These are phyloP conservation scores for Magnusiomyces paraingens DNA, from an alignment of 1,139 yeast species.

Conservation along the genomic window DNA sequence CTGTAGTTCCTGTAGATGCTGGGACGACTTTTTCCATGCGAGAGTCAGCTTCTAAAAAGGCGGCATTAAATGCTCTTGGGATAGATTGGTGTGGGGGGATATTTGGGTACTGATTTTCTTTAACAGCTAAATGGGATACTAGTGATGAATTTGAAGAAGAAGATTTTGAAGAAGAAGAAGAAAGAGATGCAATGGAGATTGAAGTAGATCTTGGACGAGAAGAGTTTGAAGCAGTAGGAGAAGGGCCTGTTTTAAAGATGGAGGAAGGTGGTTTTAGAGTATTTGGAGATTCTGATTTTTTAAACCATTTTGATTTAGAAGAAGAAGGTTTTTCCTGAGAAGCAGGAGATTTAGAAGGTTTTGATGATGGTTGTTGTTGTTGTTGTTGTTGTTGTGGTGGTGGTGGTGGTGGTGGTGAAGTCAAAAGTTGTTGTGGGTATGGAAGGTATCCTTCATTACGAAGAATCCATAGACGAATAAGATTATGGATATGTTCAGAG, in stretches of 20 bases:
- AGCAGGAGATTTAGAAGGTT: background rate
- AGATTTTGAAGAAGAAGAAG: background rate
- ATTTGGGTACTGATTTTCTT: background rate
- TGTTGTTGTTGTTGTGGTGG: too few relatives aligned
- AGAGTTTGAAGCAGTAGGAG: too few relatives aligned
- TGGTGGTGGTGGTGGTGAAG: too few relatives aligned
- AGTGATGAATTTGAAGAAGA: constrained; percentile 3
- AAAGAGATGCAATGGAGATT: background rate
- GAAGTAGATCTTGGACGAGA: too few relatives aligned
- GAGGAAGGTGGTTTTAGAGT: background rate
- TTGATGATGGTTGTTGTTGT: background rate
- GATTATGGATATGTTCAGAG: constrained; percentile 74
- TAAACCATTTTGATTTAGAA: background rate
- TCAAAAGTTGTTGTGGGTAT: background rate
- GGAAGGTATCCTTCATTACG: constrained; percentile 7
- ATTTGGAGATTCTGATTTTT: constrained; percentile 5
- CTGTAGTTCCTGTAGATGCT: constrained; percentile 84
- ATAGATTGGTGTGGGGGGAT: constrained; percentile 19
- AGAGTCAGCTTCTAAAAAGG: constrained; percentile 68
- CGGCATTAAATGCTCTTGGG: constrained; percentile 32
- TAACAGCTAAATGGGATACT: background rate
- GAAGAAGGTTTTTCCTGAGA: background rate
- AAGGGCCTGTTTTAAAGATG: too few relatives aligned
- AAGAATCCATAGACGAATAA: constrained; percentile 49
- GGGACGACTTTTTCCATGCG: constrained; percentile 47